Conservation (phyloP, 352 stramenopile species). For the Elongisporangium undulatum region DNA sequence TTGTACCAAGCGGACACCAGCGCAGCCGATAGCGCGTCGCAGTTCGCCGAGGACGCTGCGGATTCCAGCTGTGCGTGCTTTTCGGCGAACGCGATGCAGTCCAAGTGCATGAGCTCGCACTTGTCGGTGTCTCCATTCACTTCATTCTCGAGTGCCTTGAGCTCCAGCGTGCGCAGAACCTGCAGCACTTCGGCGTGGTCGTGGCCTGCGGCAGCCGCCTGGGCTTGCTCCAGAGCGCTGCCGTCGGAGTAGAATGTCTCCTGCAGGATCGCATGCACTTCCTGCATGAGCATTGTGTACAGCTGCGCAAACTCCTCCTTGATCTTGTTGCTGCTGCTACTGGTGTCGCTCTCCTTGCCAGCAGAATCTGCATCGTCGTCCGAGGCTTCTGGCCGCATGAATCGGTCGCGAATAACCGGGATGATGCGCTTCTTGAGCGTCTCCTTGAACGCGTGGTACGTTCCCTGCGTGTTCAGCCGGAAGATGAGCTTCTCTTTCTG, state of each 20-base stretch:
- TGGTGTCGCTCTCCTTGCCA: constrained; percentile 7
- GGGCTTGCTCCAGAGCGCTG: constrained; percentile 28
- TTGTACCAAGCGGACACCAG: constrained; percentile 51
- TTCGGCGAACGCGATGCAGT: constrained; percentile 59
- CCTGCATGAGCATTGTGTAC: constrained; percentile 69
- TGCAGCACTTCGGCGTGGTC: constrained; percentile 19
- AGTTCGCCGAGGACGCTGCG: constrained; percentile 5
- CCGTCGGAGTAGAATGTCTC: constrained; percentile 46
- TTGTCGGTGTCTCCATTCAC: constrained; percentile 64
- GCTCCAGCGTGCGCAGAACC: constrained; percentile 28
- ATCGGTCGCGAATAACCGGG: constrained; percentile 59
- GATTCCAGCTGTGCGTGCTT: constrained; percentile 13
- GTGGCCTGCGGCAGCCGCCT: constrained; percentile 11
- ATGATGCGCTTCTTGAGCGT: constrained; percentile 80
- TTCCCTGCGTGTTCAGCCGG: constrained; percentile 66
- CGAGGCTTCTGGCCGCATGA: constrained; percentile 14
- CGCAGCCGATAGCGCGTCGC: constrained; percentile 6
- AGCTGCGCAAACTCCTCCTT: constrained; percentile 59
- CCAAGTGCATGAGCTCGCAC: constrained; percentile 54
- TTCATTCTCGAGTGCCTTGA: constrained; percentile 66
- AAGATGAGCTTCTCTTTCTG: constrained; percentile 75
- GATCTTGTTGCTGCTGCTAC: constrained; percentile 20
- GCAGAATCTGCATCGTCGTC: constrained; percentile 1
- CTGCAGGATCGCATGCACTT: constrained; percentile 67
- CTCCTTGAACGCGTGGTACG: constrained; percentile 83